Evolutionary conservation across 164 flowering plant genomes (phyloP), one percentile per base, ranked within the genome.

Genomic region (Sextonia rubra): DNA sequence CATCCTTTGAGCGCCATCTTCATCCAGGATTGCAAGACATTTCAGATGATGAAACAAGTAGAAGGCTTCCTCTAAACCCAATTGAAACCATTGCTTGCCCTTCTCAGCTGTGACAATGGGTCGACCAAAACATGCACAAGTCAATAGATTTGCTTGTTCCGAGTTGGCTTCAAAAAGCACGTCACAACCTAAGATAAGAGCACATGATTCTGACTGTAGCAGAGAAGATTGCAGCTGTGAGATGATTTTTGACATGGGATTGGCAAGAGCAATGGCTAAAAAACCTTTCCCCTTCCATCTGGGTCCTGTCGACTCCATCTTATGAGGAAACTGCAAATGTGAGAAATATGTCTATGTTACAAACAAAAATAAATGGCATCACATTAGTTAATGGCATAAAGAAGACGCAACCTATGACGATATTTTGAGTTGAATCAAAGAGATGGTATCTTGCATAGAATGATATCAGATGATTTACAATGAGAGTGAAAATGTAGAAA

Each of bases 211-310:
- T n/a, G 89, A 83, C 27, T 73, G 73, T 3, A 66, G 71, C 3
- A 89, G 71, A 76, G 83, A 85, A 44, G 83, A 74, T 18, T 81
- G 82, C 66, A 89, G 88, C 49, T 80, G 80, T 11, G 81, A 74
- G 11, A 90, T 77, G 17, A 83, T 84, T 65, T 76, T 62, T 11
- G 94, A 90, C 89, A 91, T 85, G 67, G 97, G 94, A 61, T 90
- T 87, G 11, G 83, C 85, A 37, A 77, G 81, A 6, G 93, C 92
- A 77, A 81, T 81, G 4, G 84, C 83, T 79, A 83, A 81, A 4
- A 81, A 73, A 15, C 77, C 89, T 72, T 87, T 89, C 49, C 85
- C 87, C 77, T 92, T 90, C 94, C 98, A 93, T 81, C 92, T 89
- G 24, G 92, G 83, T 62, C 84, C 88, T 84, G 61, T 60, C 20